Evolutionary conservation across 768 basidiomycete species (phyloP).

Genomic region (Lactarius sanguifluus): DNA sequence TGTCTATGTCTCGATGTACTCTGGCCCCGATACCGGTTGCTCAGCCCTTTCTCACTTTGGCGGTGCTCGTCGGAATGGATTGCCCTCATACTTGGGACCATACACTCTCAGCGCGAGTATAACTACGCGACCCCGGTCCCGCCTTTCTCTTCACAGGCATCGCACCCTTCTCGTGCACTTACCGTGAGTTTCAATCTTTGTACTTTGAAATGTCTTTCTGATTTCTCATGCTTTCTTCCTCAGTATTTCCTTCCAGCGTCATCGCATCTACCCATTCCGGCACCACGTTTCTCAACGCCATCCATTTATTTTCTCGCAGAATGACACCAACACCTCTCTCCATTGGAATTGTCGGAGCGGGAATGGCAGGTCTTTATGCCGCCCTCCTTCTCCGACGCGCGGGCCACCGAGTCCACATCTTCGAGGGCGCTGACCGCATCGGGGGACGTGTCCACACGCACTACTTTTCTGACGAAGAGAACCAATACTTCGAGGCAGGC

Average conservation of each 20-base stretch:
- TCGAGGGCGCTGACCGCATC: constrained; percentile 25
- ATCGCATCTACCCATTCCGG: neutral
- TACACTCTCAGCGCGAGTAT: constrained; percentile 2
- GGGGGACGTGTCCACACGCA: constrained; percentile 29
- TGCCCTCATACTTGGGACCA: neutral
- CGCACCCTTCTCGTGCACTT: neutral
- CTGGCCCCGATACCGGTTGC: constrained; percentile 7
- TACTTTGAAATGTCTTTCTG: neutral
- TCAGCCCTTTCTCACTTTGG: constrained; percentile 4
- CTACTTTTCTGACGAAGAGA: constrained; percentile 27
- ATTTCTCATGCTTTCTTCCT: neutral
- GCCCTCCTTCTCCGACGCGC: constrained; percentile 24
- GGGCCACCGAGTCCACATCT: constrained; percentile 26
- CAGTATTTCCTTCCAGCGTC: neutral
- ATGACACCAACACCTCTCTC: neutral
- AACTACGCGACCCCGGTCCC: neutral
- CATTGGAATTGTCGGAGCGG: constrained; percentile 28
- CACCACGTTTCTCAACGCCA: neutral
- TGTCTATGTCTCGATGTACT: constrained; percentile 2
- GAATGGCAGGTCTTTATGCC: constrained; percentile 27
- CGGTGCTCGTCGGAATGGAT: constrained; percentile 1
- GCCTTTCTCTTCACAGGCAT: constrained; percentile 5
- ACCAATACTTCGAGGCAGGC: constrained; percentile 30
- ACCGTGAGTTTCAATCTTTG: neutral
- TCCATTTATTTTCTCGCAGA: neutral